Conservation (phyloP, 176 grass and related monocot species). For the Ampelocalamus luodianensis region DNA sequence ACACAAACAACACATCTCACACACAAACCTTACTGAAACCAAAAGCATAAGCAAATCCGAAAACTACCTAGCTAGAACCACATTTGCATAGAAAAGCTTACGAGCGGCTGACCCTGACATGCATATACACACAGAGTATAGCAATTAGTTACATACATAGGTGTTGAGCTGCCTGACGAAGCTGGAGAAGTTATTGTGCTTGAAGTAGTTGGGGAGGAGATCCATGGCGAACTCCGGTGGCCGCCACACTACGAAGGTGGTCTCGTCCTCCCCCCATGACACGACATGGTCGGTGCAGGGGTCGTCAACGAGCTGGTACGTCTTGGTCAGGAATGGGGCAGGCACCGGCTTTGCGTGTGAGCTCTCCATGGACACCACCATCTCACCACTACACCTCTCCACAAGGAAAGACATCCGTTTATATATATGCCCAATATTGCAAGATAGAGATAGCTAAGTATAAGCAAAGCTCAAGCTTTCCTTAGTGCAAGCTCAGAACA, state of each 20-base stretch:
- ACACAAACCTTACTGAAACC: neutral
- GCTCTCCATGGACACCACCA: conserved; percentile 43
- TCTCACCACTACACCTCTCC: conserved; percentile 48
- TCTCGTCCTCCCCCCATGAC: conserved; percentile 75
- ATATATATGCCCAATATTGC: neutral
- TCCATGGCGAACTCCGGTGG: conserved; percentile 82
- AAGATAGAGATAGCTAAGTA: neutral
- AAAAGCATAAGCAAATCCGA: neutral
- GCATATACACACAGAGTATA: no score
- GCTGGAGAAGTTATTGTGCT: conserved; percentile 96
- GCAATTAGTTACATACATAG: conserved; percentile 54
- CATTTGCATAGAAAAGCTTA: neutral
- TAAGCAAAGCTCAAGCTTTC: conserved; percentile 15
- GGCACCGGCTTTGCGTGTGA: conserved; percentile 51
- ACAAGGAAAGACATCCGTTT: conserved; percentile 42
- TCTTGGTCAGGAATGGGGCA: conserved; percentile 87
- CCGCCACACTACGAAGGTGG: conserved; percentile 83
- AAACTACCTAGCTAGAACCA: neutral
- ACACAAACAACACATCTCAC: neutral
- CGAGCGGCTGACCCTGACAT: neutral
- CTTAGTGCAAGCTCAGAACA: neutral
- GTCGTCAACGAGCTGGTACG: conserved; percentile 82
- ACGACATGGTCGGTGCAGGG: conserved; percentile 74
- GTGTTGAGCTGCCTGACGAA: conserved; percentile 97
- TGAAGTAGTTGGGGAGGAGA: conserved; percentile 91